These are phyloP conservation scores for Ophiocordyceps robertsii DNA, from an alignment of 2,329 filamentous ascomycete species.

Conservation along the genomic window DNA sequence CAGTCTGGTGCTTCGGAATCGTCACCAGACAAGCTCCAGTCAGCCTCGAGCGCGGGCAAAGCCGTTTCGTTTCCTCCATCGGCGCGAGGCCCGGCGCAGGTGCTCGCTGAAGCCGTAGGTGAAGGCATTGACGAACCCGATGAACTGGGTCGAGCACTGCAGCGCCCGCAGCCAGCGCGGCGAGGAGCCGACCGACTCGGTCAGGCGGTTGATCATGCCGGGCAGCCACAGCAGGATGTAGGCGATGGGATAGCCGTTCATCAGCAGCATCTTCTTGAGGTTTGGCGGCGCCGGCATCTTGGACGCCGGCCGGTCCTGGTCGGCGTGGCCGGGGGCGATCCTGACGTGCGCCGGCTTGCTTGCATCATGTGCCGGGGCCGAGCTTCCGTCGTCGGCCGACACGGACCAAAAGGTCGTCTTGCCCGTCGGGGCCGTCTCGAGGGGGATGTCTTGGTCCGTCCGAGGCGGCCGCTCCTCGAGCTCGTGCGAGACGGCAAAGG, in stretches of 20 bases:
- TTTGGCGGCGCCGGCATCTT: constrained; percentile 5
- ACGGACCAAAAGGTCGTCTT: background rate
- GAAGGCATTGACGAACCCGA: constrained; percentile 22
- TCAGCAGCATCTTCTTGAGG: constrained; percentile 17
- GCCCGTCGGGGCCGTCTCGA: background rate
- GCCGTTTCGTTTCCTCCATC: background rate
- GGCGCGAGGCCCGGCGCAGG: constrained; percentile 2
- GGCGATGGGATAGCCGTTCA: constrained; percentile 23
- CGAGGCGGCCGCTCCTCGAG: background rate
- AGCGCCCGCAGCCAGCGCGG: constrained; percentile 11
- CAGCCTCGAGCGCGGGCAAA: background rate
- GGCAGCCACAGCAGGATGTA: constrained; percentile 25
- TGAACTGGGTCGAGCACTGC: constrained; percentile 22
- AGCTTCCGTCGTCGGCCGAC: background rate
- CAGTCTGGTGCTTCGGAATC: no score
- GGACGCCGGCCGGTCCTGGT: background rate
- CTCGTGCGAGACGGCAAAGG: constrained; percentile 2
- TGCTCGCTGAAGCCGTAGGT: constrained; percentile 24
- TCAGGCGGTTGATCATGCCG: constrained; percentile 19
- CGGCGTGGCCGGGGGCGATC: background rate
- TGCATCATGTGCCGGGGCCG: background rate
- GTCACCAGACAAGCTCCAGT: no score
- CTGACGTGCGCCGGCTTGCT: background rate
- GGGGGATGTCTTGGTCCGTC: background rate
- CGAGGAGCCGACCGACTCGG: constrained; percentile 11